These are phyloP conservation scores for Fusarium praegraminearum DNA, from an alignment of 2,329 filamentous ascomycete species.

Conservation along the genomic window DNA sequence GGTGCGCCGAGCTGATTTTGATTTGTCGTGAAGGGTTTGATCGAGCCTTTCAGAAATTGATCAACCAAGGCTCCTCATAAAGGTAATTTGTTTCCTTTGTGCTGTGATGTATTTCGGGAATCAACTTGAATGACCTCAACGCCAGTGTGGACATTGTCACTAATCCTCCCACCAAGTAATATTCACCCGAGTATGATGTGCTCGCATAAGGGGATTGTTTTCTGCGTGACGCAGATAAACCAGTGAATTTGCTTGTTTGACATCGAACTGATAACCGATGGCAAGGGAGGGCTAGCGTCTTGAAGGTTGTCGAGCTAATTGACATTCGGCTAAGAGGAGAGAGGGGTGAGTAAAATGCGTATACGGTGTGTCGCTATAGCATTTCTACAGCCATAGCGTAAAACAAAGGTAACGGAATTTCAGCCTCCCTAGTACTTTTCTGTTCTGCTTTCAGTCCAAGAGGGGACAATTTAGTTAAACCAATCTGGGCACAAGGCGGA, in stretches of 20 bases:
- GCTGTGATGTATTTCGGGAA: neutral
- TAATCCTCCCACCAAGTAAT: neutral
- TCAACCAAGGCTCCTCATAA: neutral
- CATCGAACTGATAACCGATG: conserved; percentile 34
- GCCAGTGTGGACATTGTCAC: neutral
- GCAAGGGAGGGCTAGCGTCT: conserved; percentile 17
- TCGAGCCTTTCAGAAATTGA: neutral
- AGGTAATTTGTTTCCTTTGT: neutral
- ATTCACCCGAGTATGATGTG: conserved; percentile 3
- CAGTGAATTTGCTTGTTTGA: conserved; percentile 26
- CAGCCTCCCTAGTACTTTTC: conserved; percentile 32
- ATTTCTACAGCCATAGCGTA: neutral
- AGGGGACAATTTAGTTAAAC: conserved; percentile 6
- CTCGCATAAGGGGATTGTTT: conserved; percentile 10
- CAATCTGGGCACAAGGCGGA: conserved; percentile 6
- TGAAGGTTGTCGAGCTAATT: conserved; percentile 6
- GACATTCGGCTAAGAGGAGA: conserved; percentile 11
- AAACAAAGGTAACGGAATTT: conserved; percentile 25
- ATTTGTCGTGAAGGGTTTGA: conserved; percentile 2
- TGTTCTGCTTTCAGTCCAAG: conserved; percentile 17
- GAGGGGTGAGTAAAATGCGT: neutral
- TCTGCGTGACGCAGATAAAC: conserved; percentile 13
- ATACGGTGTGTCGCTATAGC: conserved; percentile 15
- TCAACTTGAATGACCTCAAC: neutral
- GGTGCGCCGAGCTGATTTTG: neutral